Base-by-base conservation (phyloP, 169 alveolate genomes). In the Plasmodium malariae region DNA sequence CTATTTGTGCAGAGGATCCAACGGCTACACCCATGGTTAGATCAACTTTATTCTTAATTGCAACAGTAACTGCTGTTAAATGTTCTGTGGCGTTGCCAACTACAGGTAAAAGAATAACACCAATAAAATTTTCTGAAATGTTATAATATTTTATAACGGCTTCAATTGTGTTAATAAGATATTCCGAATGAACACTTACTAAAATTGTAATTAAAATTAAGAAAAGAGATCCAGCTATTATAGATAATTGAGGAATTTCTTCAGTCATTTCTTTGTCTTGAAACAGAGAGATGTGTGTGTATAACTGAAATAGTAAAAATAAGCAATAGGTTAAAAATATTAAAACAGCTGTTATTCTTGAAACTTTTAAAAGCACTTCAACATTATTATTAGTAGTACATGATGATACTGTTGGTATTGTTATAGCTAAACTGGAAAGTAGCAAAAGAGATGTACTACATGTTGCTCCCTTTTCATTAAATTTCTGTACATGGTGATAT, bases 21-120 rank as follows among this genome's bases (percentile, higher is more conserved):
- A 96, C 96, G 11, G 98, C 98, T 30, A 96, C 97, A 40, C 97
- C 97, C 94, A 96, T 95, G 19, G 97, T 94, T 32, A 96, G 54
- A 45, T 95, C 98, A 3, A 95, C 96, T 65, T 95, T 96, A 83
- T 96, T 95, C 78, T 95, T 95, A 54, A 95, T 93, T 37, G 96
- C 96, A 54, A 95, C 97, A 14, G 97, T 92, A 40, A 96, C 96
- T 3, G 97, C 97, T 43, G 97, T 93, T 73, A 92, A 85, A 88
- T 95, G 98, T 74, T 95, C 97, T 49, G 97, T 96, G 17, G 97
- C 97, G 62, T 96, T 95, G 2, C 98, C 98, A 68, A 95, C 96
- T 5, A 95, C 92, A 3, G 98, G 98, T 59, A 96, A 91, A 19
- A 96, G 94, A 40, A 96, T 96, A 70, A 96, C 96, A 24, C 98